Evolutionary conservation across 805 yeast genomes (phyloP).

Genomic region (Jamesozyma rosinii): DNA sequence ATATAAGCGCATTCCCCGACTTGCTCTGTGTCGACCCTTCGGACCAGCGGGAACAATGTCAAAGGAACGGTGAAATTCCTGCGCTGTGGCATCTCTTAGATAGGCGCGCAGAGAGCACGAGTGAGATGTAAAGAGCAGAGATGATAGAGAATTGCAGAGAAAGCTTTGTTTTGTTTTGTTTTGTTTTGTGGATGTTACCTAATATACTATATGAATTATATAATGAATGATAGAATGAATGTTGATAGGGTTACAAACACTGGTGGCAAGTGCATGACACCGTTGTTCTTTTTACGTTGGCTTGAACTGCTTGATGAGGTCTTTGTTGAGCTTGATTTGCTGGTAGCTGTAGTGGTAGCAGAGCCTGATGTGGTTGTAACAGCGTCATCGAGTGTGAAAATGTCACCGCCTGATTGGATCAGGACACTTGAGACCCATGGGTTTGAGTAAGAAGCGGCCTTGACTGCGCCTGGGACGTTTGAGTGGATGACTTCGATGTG

Average conservation of each 20-base stretch:
- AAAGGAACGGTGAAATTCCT: too few species aligned
- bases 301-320: neutral
- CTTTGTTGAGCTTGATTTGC: neutral
- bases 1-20: too few species aligned
- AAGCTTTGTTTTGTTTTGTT: too few species aligned
- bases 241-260: neutral
- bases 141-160: too few species aligned
- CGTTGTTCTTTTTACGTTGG: neutral
- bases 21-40: too few species aligned
- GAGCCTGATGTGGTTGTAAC: neutral
- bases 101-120: too few species aligned
- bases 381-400: conserved; percentile 12
- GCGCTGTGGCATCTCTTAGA: too few species aligned
- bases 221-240: neutral
- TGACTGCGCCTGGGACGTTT: conserved; percentile 41
- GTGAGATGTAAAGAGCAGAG: too few species aligned
- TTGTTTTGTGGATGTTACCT: neutral
- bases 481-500: conserved; percentile 39
- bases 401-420: conserved; percentile 22
- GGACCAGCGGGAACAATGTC: too few species aligned
- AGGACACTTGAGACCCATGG: conserved; percentile 31
- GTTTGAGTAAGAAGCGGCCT: conserved; percentile 38
- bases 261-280: neutral
- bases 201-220: too few species aligned
- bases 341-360: neutral